A percentile compares a stretch with the other conserved stretches of the same genome.
phyloP scores from a whole-genome alignment of 1,139 yeast genomes.

The Saccharomyces hybrid region DNA sequence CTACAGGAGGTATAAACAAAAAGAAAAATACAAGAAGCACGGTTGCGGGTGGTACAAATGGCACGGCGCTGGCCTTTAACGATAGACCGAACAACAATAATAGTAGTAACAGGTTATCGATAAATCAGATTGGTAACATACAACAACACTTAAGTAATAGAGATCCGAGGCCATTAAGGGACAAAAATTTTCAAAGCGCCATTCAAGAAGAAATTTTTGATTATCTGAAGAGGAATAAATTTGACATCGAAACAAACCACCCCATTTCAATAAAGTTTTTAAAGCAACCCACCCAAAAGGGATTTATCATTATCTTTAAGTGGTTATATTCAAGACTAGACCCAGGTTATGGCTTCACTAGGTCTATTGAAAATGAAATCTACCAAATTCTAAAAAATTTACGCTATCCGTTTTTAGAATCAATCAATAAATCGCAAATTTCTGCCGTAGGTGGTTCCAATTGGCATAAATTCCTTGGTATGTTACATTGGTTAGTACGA shows the following conservation, averaged over 20 bases:
- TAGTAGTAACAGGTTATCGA: background rate
- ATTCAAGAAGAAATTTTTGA: slow-evolving; percentile 63
- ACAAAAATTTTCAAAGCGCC: slow-evolving; percentile 54
- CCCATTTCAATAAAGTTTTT: slow-evolving; percentile 59
- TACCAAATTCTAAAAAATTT: slow-evolving; percentile 56
- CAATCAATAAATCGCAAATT: slow-evolving; percentile 73
- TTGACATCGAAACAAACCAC: slow-evolving; percentile 68
- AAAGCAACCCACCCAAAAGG: slow-evolving; percentile 79
- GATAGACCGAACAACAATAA: background rate
- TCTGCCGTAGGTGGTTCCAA: slow-evolving; percentile 89
- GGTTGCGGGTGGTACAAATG: slow-evolving; percentile 9
- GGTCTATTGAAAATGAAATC: slow-evolving; percentile 69
- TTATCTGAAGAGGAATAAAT: slow-evolving; percentile 53
- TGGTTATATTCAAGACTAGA: slow-evolving; percentile 72
- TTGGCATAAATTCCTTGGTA: slow-evolving; percentile 80
- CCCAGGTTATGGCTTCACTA: slow-evolving; percentile 66
- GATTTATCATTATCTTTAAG: slow-evolving; percentile 69
- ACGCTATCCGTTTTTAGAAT: slow-evolving; percentile 73
- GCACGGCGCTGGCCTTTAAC: slow-evolving; percentile 1
- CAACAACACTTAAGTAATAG: slow-evolving; percentile 16
- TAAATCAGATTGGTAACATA: background rate
- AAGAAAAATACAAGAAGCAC: slow-evolving; percentile 14
- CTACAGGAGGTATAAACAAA: background rate
- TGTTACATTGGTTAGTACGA: slow-evolving; percentile 72
- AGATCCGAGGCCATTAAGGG: slow-evolving; percentile 77